Base-by-base conservation (phyloP, 164 flowering plant genomes). In the Chloranthus sessilifolius region DNA sequence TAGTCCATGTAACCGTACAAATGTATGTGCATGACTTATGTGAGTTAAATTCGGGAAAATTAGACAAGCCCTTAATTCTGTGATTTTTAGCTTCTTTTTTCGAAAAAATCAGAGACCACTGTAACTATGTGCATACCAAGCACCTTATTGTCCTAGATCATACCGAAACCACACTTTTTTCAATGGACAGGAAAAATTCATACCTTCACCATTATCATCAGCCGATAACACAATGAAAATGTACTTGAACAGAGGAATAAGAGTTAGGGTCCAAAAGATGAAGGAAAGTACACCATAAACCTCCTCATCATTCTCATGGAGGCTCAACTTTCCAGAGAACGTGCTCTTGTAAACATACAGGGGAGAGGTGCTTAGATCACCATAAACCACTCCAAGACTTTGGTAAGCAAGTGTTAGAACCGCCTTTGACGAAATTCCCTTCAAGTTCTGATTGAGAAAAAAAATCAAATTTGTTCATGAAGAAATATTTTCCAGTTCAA, bases 161-260 rank as follows among this genome's bases (percentile, higher is more conserved):
- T n/a, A n/a, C n/a, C n/a, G n/a, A 37, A 36, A 14, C 7, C 3
- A 10, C 16, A 7, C 39, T 1, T 20, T 10, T 17, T 17, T n/a
- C 11, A 30, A 30, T 22, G 38, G 31, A 33, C 54, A 38, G 23
- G 36, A 47, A 8, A 8, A 52, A 22, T 21, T 2, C 27, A n/a
- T 72, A 85, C 94, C 88, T 78, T 85, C 88, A n/a, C 94, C 94
- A 66, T 80, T 76, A 59, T 85, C 94, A 56, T 82, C 72, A 12
- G 94, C 88, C 26, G 73, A 67, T 60, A 85, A 45, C 43, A 85
- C 81, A 43, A 85, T 57, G 67, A 80, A 68, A 53, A 82, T 44
- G 53, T 85, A 85, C 55, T 85, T 85, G 68, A 74, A 54, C 25
- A 85, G 77, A 53, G 94, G 75, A 28, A 82, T 59, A 29, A 79